Evolutionary conservation across 176 grass and related monocot genomes (phyloP).

Genomic region (Saccharum officinarum): DNA sequence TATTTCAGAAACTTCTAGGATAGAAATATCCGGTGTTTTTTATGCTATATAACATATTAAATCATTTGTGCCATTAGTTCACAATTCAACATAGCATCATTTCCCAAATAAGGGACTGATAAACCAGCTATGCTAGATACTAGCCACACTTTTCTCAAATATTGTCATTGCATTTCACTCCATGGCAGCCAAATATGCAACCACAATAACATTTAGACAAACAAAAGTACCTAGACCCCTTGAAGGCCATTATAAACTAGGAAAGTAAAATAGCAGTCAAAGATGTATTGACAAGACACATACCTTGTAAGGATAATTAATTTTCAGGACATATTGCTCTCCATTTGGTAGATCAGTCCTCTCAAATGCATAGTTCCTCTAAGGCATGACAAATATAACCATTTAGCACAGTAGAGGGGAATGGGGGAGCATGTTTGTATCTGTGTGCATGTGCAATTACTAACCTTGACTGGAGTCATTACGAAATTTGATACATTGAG

Average conservation of each 20-base stretch:
- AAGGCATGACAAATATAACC: slow-evolving; percentile 34
- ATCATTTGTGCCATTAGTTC: background rate
- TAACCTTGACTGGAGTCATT: slow-evolving; percentile 91
- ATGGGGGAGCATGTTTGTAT: background rate
- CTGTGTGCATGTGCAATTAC: background rate
- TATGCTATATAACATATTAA: background rate
- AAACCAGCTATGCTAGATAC: background rate
- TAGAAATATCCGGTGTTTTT: background rate
- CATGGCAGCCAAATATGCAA: background rate
- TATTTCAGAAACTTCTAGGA: background rate
- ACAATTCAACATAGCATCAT: background rate
- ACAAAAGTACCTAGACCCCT: background rate
- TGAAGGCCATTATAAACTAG: background rate
- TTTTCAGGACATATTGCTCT: slow-evolving; percentile 96
- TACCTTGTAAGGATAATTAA: slow-evolving; percentile 96
- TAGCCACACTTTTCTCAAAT: background rate
- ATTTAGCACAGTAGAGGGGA: background rate
- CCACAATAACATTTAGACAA: background rate
- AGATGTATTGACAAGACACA: slow-evolving; percentile 10
- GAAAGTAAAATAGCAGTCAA: background rate
- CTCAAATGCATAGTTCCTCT: slow-evolving; percentile 99
- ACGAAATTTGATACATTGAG: slow-evolving; percentile 86
- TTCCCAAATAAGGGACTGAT: background rate
- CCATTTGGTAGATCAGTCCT: slow-evolving; percentile 73
- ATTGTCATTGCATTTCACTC: background rate